Conservation (phyloP, 176 grass and related monocot genomes). For the Raddia distichophylla region DNA sequence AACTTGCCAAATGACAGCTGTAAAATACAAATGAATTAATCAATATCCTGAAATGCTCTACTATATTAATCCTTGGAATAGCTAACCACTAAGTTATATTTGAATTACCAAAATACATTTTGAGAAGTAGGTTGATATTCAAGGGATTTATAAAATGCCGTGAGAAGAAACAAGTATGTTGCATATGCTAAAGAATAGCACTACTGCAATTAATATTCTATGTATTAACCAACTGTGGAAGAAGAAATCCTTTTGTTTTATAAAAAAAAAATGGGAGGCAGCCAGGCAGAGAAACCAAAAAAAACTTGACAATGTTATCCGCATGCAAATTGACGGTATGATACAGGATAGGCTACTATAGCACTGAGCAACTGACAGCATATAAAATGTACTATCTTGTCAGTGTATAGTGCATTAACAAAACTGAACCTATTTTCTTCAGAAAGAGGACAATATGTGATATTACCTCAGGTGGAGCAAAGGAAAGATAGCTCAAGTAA, state of each 20-base stretch:
- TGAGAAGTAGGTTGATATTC: neutral
- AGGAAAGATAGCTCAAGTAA: conserved; percentile 86
- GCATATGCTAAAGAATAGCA: neutral
- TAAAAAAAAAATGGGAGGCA: neutral
- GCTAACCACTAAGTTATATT: neutral
- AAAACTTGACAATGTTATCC: neutral
- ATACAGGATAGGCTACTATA: neutral
- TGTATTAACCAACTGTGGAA: neutral
- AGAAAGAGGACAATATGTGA: neutral
- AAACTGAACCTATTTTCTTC: neutral
- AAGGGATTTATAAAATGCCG: neutral
- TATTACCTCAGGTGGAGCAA: conserved; percentile 88
- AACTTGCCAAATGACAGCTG: conserved; percentile 84
- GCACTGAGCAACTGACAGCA: neutral
- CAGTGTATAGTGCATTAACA: neutral
- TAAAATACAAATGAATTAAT: conserved; percentile 26
- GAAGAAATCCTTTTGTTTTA: neutral
- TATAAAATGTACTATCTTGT: neutral
- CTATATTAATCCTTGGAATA: conserved; percentile 3
- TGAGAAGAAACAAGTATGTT: neutral
- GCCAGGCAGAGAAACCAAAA: neutral
- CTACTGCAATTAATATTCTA: neutral
- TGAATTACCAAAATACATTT: neutral
- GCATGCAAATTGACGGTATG: neutral
- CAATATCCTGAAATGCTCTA: conserved; percentile 5